Evolutionary conservation across 495 filamentous ascomycete genomes (phyloP), one percentile per base, ranked within the genome.

Genomic region (Penicillium herquei): DNA sequence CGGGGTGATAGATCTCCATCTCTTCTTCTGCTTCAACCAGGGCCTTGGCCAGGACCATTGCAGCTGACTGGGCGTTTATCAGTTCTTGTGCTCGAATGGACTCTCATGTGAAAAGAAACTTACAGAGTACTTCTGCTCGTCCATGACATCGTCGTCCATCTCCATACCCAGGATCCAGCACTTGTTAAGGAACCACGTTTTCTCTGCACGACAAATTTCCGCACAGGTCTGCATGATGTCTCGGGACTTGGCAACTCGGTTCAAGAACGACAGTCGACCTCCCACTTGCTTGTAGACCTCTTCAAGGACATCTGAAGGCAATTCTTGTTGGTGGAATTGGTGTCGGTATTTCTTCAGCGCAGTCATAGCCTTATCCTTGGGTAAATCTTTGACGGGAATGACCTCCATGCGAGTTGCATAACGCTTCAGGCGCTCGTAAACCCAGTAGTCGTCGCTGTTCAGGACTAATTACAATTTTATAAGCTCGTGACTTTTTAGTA

Each of bases 71-170:
- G 45, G 12, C 46, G 10, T 18, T 26, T 46, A 30, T 63, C 55
- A 57, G 56, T 54, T 13, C 2, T 37, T 26, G 21, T 26, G 4
- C 34, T 2, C 12, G 2, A 13, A 9, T 37, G 2, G 51, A 56
- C 44, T 2, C 12, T 41, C 26, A n/a, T 11, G n/a, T 44, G 14
- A 31, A 31, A 46, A 1, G 35, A 11, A 34, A 77, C 86, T 70
- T 71, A 91, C 87, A 32, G 93, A 87, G 73, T 88, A 94, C 67
- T 98, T 98, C 61, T 98, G 94, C 72, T 97, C 87, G 65, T 98
- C 91, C 94, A 98, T 98, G 39, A 97, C 94, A 71, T 98, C 94
- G 74, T 98, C 94, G 61, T 98, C 94, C 92, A 97, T 97, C 57
- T 90, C 89, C 40, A 69, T 75, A 13, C 94, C 94, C 9, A 98